Percentiles rank a stretch among this genome's conserved stretches.
phyloP scores from a whole-genome alignment of 139 green algal genomes.

The Microglena sp. region DNA sequence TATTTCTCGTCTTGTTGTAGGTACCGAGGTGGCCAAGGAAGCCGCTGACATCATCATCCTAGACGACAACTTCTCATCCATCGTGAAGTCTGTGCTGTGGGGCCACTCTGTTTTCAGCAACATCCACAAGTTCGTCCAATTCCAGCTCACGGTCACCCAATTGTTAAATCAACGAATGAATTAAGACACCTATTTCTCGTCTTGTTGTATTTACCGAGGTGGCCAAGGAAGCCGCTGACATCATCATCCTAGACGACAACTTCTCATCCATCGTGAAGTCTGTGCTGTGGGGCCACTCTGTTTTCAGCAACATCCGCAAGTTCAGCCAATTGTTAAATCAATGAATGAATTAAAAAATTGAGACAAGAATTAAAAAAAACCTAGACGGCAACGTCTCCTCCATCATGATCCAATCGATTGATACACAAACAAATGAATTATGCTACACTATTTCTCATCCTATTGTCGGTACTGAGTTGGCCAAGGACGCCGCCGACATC shows the following conservation, averaged over 20 bases:
- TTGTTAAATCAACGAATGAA: too few relatives aligned
- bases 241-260: conserved; percentile 99
- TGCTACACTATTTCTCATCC: too few relatives aligned
- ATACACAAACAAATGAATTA: too few relatives aligned
- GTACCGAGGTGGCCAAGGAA: conserved; percentile 87
- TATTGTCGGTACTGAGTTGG: too few relatives aligned
- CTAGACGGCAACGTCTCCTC: conserved; percentile 95
- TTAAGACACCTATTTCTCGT: too few relatives aligned
- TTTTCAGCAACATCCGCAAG: conserved; percentile 98
- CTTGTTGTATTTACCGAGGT: conserved; percentile 86
- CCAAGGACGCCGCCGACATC: too few relatives aligned
- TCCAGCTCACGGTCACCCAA: too few relatives aligned
- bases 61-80: conserved; percentile 98
- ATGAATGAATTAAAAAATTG: too few relatives aligned
- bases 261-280: conserved; percentile 94
- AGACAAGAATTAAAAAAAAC: too few relatives aligned
- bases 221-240: conserved; percentile 97
- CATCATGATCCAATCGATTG: too few relatives aligned
- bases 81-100: conserved; percentile 95
- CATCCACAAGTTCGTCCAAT: conserved; percentile 99
- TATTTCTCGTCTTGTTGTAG: not conserved
- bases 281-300: conserved; percentile 90
- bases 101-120: conserved; percentile 93
- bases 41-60: conserved; percentile 96
- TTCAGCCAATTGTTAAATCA: too few relatives aligned